Evolutionary conservation across 495 filamentous ascomycete genomes (phyloP), one percentile per base, ranked within the genome.

Genomic region (Hypoxylon cercidicola): DNA sequence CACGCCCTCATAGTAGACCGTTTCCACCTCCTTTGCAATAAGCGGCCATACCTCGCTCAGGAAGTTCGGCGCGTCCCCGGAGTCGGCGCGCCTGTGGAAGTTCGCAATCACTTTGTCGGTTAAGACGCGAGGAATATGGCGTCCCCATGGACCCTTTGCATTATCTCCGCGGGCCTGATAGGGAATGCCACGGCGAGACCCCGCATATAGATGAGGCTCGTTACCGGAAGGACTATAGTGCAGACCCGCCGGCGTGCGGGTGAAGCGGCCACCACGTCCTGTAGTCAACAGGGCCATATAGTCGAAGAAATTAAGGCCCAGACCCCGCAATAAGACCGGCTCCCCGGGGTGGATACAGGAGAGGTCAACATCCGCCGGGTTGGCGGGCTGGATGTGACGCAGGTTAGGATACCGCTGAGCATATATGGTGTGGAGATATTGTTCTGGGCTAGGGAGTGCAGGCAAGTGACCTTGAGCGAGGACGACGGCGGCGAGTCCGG

Each of bases 391-490:
- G 25, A 53, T 37, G 9, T 53, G 34, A 18, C 15, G 8, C 25
- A 53, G 19, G 16, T 19, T 37, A 32, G 30, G 8, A n/a, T 53
- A 10, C 12, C 7, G 19, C 4, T 23, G 11, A 20, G 49, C 32
- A 11, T 37, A 37, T 19, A 10, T 53, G 1, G 30, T 21, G 13
- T 32, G 16, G 25, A 9, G 13, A 2, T 53, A n/a, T 16, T 53
- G 28, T 9, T 18, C 16, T n/a, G 25, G 10, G 41, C 32, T 39
- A 2, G 25, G 32, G 11, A 50, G 19, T 2, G 57, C n/a, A 12
- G 67, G 62, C 28, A 70, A 32, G 43, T 70, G 67, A n/a, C 63
- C 67, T 57, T 70, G 67, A 21, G 67, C 50, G n/a, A 70, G 67
- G 19, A 63, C 51, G 18, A 70, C 67, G 9, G 63, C 67, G 20